Conservation (phyloP, 306 rosid genomes). For the Medicago arabica region DNA sequence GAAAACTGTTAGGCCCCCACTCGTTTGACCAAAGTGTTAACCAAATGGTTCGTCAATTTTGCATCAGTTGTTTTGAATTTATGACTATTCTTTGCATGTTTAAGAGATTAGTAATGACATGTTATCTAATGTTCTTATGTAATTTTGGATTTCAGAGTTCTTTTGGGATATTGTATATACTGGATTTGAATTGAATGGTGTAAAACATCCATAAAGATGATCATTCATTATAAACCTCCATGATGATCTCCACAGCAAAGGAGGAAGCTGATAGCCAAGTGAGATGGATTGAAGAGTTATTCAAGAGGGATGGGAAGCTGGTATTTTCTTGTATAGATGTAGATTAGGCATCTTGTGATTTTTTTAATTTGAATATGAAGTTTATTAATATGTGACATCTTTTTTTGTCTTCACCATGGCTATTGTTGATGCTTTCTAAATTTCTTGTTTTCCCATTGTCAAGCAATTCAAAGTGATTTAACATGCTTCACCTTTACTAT, state of each 20-base stretch:
- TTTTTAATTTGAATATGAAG: too few species aligned
- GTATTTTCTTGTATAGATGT: neutral
- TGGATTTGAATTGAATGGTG: conserved; percentile 80
- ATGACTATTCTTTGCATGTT: neutral
- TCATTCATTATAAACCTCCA: neutral
- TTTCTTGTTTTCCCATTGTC: neutral
- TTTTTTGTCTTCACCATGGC: neutral
- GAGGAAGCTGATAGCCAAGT: neutral
- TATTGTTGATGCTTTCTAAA: neutral
- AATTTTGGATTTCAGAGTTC: conserved; percentile 55
- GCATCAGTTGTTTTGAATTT: neutral
- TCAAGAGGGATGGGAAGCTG: neutral
- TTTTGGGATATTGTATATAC: conserved; percentile 85
- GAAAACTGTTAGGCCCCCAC: neutral
- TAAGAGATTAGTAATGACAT: neutral
- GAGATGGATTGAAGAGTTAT: neutral
- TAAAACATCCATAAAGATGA: conserved; percentile 39
- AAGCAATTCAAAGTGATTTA: neutral
- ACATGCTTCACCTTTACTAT: too few species aligned
- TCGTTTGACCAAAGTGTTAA: neutral
- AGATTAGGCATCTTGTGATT: neutral
- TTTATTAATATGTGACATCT: too few species aligned
- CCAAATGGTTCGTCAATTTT: neutral
- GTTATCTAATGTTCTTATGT: neutral
- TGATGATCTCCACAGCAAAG: neutral